Evolutionary conservation across 768 basidiomycete species (phyloP), one percentile per base, ranked within the genome.

Genomic region (Boletus subparvulus): DNA sequence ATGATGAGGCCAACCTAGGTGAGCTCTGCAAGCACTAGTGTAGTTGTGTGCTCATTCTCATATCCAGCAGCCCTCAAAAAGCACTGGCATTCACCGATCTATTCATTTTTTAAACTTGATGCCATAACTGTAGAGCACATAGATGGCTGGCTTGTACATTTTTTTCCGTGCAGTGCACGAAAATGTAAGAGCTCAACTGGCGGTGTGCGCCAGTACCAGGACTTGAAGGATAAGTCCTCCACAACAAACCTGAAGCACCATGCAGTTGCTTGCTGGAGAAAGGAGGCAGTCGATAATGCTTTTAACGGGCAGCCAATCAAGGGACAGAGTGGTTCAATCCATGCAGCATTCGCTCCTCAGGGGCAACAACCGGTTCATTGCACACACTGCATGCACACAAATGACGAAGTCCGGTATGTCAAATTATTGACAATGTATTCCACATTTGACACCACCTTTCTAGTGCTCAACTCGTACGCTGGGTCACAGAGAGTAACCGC

Each of bases 401-500:
- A 50, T 40, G 26, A 28, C 5, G 37, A 50, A 28, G 26, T 40
- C 6, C 13, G 24, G 48, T 50, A 7, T 28, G 28, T 28, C 16
- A n/a, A 16, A 37, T 5, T 4, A 19, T 33, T 19, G 3, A 28
- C 28, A 28, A 28, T 28, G 28, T 28, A 7, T 28, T 28, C 28
- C 28, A 28, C 7, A 28, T 28, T 28, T 28, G 28, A 28, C 28
- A 28, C 28, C 28, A 28, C 28, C 28, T 28, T 28, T 28, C 28
- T 39, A 49, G 48, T 3, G 19, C 14, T 4, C 35, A 26, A 4
- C 26, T 50, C 12, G 26, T 50, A 7, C 12, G 13, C 6, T 56
- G 55, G 55, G 13, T 56, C 5, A 52, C 50, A 6, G 55, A 56
- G 9, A 47, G 45, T 7, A 56, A 47, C n/a, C n/a, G 45, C 1